A percentile compares a stretch with the other conserved stretches of the same genome.
Evolutionary conservation across 306 rosid genomes (phyloP).

Genomic region (Erythrophleum fordii): DNA sequence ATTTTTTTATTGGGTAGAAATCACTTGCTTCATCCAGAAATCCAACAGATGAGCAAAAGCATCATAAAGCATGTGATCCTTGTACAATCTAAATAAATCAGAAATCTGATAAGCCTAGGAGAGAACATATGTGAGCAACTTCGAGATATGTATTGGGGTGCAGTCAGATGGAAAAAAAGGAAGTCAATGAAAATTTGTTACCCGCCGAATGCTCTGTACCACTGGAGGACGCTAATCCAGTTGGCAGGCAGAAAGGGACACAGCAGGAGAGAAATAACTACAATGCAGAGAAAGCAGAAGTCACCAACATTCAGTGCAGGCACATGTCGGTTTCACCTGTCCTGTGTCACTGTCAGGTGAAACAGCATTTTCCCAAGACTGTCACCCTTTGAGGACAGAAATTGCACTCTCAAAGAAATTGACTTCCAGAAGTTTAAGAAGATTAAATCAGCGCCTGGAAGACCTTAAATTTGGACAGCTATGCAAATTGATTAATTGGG

Average conservation of each 20-base stretch:
- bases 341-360: background rate
- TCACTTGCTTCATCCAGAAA: conserved; percentile 15
- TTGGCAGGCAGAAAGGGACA: no score
- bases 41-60: background rate
- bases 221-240: background rate
- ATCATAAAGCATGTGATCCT: background rate
- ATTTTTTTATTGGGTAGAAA: background rate
- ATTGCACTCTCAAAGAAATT: background rate
- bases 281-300: no score
- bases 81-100: background rate
- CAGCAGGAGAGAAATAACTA: no score
- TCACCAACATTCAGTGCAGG: background rate
- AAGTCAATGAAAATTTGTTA: background rate
- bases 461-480: background rate
- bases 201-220: background rate
- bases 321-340: background rate
- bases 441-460: background rate
- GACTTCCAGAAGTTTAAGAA: background rate
- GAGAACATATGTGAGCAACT: background rate
- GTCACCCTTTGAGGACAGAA: background rate
- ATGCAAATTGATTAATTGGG: background rate
- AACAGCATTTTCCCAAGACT: background rate
- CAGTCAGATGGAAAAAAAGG: background rate
- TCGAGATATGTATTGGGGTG: background rate
- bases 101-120: background rate